These are phyloP conservation scores for Senna tora DNA, from an alignment of 306 rosid genomes.

Conservation along the genomic window DNA sequence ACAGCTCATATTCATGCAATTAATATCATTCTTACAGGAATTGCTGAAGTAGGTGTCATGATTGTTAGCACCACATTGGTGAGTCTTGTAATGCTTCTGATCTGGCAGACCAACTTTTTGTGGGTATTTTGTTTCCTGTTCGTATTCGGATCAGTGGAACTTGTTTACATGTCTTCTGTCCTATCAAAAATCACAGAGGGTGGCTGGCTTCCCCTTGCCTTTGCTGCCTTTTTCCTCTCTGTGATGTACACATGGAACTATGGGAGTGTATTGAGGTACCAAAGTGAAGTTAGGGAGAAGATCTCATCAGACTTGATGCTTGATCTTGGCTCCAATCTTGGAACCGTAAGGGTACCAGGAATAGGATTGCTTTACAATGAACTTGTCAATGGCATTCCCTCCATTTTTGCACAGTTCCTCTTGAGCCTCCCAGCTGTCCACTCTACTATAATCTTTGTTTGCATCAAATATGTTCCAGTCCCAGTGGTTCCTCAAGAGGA, in stretches of 20 bases:
- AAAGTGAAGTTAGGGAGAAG: conserved; percentile 80
- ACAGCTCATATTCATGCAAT: conserved; percentile 26
- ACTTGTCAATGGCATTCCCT: conserved; percentile 96
- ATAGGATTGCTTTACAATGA: conserved; percentile 91
- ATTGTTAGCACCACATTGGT: conserved; percentile 91
- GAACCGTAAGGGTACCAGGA: conserved; percentile 94
- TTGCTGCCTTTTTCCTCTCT: conserved; percentile 77
- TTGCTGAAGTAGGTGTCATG: conserved; percentile 99
- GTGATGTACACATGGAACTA: conserved; percentile 99
- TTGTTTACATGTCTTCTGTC: conserved; percentile 79
- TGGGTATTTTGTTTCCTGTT: conserved; percentile 71
- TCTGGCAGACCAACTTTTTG: conserved; percentile 92
- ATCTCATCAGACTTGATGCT: conserved; percentile 77
- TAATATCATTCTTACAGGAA: conserved; percentile 60
- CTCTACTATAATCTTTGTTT: conserved; percentile 79
- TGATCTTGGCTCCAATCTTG: conserved; percentile 87
- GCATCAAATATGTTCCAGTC: conserved; percentile 92
- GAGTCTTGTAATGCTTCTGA: conserved; percentile 88
- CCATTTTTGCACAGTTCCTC: conserved; percentile 85
- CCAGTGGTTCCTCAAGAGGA: conserved; percentile 97
- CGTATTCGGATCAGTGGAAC: conserved; percentile 82
- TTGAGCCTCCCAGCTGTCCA: conserved; percentile 93
- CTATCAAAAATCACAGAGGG: conserved; percentile 76
- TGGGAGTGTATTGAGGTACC: conserved; percentile 93
- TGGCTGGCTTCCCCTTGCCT: conserved; percentile 96